Evolutionary conservation across 2,329 filamentous ascomycete species (phyloP).

Genomic region (Aureobasidium namibiae): DNA sequence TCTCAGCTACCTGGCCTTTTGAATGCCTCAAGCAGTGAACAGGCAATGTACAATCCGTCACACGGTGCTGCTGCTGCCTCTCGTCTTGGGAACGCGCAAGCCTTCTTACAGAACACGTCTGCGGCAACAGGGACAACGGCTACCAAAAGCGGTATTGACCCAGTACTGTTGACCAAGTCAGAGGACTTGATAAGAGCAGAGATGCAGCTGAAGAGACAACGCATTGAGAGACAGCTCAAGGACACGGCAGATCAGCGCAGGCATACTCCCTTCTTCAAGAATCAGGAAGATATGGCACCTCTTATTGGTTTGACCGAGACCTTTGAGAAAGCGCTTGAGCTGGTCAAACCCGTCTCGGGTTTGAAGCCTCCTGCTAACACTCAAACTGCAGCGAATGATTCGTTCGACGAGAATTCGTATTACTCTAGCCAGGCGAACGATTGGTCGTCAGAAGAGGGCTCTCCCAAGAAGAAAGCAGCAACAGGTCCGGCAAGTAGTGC

Average conservation of each 20-base stretch:
- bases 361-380: slow-evolving; percentile 46
- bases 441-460: slow-evolving; percentile 50
- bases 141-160: slow-evolving; percentile 55
- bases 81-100: neutral
- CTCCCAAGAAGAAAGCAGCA: slow-evolving; percentile 10
- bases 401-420: slow-evolving; percentile 87
- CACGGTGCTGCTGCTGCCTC: neutral
- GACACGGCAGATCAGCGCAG: slow-evolving; percentile 61
- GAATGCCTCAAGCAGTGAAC: neutral
- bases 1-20: slow-evolving; percentile 2
- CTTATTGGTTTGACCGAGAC: slow-evolving; percentile 35
- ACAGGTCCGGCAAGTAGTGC: slow-evolving; percentile 7
- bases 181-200: slow-evolving; percentile 77
- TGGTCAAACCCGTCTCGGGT: slow-evolving; percentile 62
- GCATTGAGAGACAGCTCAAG: slow-evolving; percentile 67
- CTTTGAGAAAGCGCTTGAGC: slow-evolving; percentile 54
- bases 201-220: slow-evolving; percentile 68
- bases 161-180: slow-evolving; percentile 78
- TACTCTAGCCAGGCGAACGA: slow-evolving; percentile 80
- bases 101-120: neutral
- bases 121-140: neutral
- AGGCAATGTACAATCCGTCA: neutral
- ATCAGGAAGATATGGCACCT: slow-evolving; percentile 38
- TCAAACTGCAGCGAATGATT: slow-evolving; percentile 63
- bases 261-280: slow-evolving; percentile 43